phyloP scores from a whole-genome alignment of 164 flowering plant species.

The Chimonanthus salicifolius region DNA sequence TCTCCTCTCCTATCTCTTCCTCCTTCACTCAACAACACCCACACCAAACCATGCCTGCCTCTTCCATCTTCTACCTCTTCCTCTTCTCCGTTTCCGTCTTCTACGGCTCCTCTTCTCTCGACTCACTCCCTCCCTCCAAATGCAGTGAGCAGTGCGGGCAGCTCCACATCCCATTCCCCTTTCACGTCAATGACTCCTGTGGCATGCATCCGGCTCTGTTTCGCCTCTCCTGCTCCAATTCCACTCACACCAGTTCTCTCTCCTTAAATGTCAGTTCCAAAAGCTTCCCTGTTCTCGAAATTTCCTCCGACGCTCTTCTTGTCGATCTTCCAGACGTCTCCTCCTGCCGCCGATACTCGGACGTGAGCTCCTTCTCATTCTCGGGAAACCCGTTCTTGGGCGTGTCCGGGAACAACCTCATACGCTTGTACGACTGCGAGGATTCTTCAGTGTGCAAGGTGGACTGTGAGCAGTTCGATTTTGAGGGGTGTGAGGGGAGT shows the following conservation, averaged over 20 bases:
- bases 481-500: slow-evolving; percentile 40
- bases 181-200: slow-evolving; percentile 39
- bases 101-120: background rate
- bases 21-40: background rate
- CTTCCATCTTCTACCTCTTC: background rate
- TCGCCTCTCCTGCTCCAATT: slow-evolving; percentile 49
- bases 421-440: slow-evolving; percentile 65
- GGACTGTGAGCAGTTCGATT: slow-evolving; percentile 35
- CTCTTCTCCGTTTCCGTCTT: slow-evolving; percentile 7
- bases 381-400: slow-evolving; percentile 34
- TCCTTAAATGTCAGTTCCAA: slow-evolving; percentile 33
- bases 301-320: slow-evolving; percentile 52
- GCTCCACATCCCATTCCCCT: slow-evolving; percentile 52
- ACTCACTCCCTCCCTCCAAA: slow-evolving; percentile 15
- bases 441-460: slow-evolving; percentile 67
- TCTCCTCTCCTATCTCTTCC: slow-evolving; percentile 12
- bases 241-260: slow-evolving; percentile 41
- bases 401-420: slow-evolving; percentile 51
- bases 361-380: slow-evolving; percentile 42
- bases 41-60: background rate
- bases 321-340: slow-evolving; percentile 41
- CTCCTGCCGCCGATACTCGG: slow-evolving; percentile 47
- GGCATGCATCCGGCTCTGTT: slow-evolving; percentile 22
- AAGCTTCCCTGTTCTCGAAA: slow-evolving; percentile 35
- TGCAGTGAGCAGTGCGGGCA: slow-evolving; percentile 49